Conservation (phyloP, 345 rosid genomes). For the Aquilaria yunnanensis region DNA sequence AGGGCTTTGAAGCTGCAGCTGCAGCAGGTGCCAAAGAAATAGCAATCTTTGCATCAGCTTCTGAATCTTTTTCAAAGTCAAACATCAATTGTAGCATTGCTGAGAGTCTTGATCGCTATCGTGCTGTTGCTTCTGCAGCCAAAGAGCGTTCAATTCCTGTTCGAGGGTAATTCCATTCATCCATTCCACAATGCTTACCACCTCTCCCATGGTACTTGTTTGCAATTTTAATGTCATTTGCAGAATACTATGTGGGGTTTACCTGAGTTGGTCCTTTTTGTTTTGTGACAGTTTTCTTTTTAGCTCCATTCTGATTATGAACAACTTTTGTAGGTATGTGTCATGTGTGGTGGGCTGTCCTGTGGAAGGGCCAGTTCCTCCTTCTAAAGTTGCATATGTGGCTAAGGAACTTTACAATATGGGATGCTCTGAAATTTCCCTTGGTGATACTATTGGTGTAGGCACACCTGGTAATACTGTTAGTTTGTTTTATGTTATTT, state of each 20-base stretch:
- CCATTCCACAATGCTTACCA: not conserved
- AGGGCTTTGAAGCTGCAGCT: conserved; percentile 75
- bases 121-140: conserved; percentile 50
- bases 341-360: conserved; percentile 96
- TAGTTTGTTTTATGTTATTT: not conserved
- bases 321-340: conserved; percentile 57
- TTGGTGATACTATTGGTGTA: conserved; percentile 84
- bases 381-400: conserved; percentile 80
- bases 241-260: not conserved
- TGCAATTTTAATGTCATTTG: not conserved
- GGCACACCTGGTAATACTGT: conserved; percentile 80
- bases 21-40: conserved; percentile 81
- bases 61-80: conserved; percentile 69
- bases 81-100: conserved; percentile 72
- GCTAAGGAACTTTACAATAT: conserved; percentile 82
- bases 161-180: conserved; percentile 48
- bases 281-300: not conserved
- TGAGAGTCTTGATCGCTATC: conserved; percentile 70
- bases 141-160: conserved; percentile 50
- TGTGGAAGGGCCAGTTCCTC: conserved; percentile 62
- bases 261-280: not conserved
- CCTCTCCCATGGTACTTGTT: not conserved
- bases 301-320: too few species aligned
- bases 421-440: conserved; percentile 96
- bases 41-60: conserved; percentile 79